Evolutionary conservation across 768 basidiomycete genomes (phyloP).

Genomic region (Serendipita indica): DNA sequence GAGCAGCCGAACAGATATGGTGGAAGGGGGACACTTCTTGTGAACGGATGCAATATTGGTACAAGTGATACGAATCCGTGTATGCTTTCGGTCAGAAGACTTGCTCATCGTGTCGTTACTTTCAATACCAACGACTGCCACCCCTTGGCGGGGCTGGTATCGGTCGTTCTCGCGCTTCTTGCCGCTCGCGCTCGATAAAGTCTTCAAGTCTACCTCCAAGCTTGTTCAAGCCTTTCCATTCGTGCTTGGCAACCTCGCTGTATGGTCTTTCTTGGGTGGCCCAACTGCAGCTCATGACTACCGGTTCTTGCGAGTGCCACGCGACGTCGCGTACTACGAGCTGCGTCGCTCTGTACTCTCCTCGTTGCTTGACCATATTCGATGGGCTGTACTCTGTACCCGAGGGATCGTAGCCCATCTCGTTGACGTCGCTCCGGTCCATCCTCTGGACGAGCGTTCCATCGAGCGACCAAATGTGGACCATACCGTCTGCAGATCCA

Average conservation of each 20-base stretch:
- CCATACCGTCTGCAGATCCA: conserved; percentile 70
- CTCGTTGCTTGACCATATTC: conserved; percentile 13
- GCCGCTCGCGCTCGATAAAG: conserved; percentile 43
- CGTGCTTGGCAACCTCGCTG: conserved; percentile 78
- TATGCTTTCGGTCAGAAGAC: neutral
- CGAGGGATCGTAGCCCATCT: conserved; percentile 61
- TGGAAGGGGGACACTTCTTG: too few species aligned
- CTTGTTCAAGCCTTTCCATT: conserved; percentile 88
- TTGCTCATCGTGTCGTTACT: neutral
- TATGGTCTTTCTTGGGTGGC: conserved; percentile 39
- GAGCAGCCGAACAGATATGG: too few species aligned
- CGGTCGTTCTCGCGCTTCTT: conserved; percentile 22
- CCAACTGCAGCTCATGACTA: conserved; percentile 89
- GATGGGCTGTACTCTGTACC: conserved; percentile 32
- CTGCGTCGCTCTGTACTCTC: conserved; percentile 20
- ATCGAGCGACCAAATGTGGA: conserved; percentile 93
- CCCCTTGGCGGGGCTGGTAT: neutral
- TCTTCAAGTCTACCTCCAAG: conserved; percentile 47
- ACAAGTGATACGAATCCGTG: neutral
- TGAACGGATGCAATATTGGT: neutral
- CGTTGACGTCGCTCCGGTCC: conserved; percentile 58
- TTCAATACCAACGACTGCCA: neutral
- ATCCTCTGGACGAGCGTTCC: conserved; percentile 71
- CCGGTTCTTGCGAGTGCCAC: conserved; percentile 88
- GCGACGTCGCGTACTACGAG: conserved; percentile 74